phyloP scores from a whole-genome alignment of 2,329 filamentous ascomycete genomes.

The Cladophialophora psammophila region DNA sequence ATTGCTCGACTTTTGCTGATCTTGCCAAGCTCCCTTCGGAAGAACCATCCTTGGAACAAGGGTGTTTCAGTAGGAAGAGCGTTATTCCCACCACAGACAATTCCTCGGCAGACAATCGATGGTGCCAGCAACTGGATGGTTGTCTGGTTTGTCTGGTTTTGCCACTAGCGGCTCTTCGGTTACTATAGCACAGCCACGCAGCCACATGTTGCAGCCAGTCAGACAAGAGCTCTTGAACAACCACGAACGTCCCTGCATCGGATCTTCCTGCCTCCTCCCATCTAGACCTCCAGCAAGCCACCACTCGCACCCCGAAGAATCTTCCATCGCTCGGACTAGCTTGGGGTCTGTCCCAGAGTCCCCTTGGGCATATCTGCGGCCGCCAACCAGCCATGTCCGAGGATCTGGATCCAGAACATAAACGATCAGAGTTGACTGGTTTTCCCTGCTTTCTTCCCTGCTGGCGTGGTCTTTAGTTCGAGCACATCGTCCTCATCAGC shows the following conservation, averaged over 20 bases:
- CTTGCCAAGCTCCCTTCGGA: not conserved
- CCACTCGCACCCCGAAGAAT: slow-evolving; percentile 21
- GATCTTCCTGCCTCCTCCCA: slow-evolving; percentile 18
- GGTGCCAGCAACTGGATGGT: slow-evolving; percentile 4
- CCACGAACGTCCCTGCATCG: slow-evolving; percentile 2
- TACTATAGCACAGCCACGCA: slow-evolving; percentile 32
- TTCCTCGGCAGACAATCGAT: not conserved
- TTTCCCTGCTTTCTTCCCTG: slow-evolving; percentile 24
- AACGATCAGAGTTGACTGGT: slow-evolving; percentile 24
- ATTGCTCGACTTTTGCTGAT: not conserved
- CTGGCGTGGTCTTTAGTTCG: slow-evolving; percentile 18
- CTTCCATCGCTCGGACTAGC: slow-evolving; percentile 16
- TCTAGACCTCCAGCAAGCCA: slow-evolving; percentile 24
- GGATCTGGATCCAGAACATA: slow-evolving; percentile 30
- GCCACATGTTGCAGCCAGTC: slow-evolving; percentile 31
- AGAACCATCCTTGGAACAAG: not conserved
- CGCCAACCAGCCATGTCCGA: slow-evolving; percentile 9
- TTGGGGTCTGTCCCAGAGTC: slow-evolving; percentile 12
- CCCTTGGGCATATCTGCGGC: not conserved
- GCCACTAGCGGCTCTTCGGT: slow-evolving; percentile 24
- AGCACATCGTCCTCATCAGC: slow-evolving; percentile 12
- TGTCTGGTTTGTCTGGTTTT: slow-evolving; percentile 9
- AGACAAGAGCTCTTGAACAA: not conserved
- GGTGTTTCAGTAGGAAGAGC: not conserved
- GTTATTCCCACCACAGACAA: slow-evolving; percentile 2